These are phyloP conservation scores for Phoma herbarum DNA, from an alignment of 2,329 filamentous ascomycete species.

Conservation along the genomic window DNA sequence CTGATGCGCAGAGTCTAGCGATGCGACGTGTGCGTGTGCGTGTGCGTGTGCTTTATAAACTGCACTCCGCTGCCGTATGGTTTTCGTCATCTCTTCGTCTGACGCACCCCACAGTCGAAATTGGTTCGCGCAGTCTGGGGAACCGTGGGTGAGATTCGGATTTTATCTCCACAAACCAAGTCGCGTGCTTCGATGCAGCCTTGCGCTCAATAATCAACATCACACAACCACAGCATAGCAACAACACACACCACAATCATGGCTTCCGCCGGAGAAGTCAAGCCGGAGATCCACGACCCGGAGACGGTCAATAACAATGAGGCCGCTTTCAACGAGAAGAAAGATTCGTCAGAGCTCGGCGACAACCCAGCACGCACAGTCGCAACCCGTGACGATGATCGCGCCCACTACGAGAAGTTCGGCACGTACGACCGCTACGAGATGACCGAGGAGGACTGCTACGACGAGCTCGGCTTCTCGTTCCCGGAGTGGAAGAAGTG, in stretches of 20 bases:
- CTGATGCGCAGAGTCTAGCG: conserved; percentile 9
- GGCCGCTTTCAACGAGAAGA: conserved; percentile 33
- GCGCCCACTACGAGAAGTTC: conserved; percentile 43
- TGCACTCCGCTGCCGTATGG: conserved; percentile 1
- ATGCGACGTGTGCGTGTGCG: conserved; percentile 1
- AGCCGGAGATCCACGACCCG: conserved; percentile 30
- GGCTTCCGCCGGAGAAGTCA: conserved; percentile 17
- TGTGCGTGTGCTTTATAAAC: conserved; percentile 14
- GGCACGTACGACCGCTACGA: conserved; percentile 57
- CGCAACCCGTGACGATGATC: conserved; percentile 34
- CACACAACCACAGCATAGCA: neutral
- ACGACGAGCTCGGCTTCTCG: conserved; percentile 59
- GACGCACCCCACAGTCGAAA: conserved; percentile 15
- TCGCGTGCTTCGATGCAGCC: neutral
- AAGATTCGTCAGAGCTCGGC: conserved; percentile 32
- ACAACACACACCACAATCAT: neutral
- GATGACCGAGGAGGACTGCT: conserved; percentile 60
- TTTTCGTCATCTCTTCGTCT: neutral
- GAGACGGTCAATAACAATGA: conserved; percentile 27
- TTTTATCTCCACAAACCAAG: neutral
- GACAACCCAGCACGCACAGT: conserved; percentile 28
- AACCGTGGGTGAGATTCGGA: conserved; percentile 3
- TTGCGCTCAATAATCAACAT: neutral
- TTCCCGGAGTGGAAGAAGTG: conserved; percentile 64
- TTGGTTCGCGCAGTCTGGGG: conserved; percentile 7